phyloP scores from a whole-genome alignment of 2,329 filamentous ascomycete genomes.

The Trichoderma lentiforme region DNA sequence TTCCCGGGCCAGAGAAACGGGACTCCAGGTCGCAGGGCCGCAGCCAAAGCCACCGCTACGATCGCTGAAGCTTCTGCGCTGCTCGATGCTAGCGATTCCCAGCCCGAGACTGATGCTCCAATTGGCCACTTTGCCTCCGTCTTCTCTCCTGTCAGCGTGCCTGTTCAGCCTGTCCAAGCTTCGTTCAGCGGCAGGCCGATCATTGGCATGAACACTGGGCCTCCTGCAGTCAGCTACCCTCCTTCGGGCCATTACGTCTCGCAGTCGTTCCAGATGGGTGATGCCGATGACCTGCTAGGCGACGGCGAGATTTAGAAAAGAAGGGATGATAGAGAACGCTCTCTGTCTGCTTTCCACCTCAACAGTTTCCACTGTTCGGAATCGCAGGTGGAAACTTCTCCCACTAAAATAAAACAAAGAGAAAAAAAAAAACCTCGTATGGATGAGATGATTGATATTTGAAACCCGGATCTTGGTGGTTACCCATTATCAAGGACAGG shows the following conservation, averaged over 20 bases:
- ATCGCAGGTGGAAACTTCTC: neutral
- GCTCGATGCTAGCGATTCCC: conserved; percentile 30
- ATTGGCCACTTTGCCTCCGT: neutral
- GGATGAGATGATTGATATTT: neutral
- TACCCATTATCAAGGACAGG: neutral
- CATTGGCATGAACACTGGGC: neutral
- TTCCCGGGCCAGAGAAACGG: conserved; percentile 25
- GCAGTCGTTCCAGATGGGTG: neutral
- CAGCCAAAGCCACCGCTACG: conserved; percentile 33
- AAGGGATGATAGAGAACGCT: neutral
- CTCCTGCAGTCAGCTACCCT: neutral
- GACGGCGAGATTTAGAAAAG: conserved; percentile 37
- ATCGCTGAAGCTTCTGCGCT: conserved; percentile 31
- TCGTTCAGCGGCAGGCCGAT: neutral
- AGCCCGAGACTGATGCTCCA: conserved; percentile 22
- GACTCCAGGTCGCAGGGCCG: conserved; percentile 32
- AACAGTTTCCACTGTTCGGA: neutral
- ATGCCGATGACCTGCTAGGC: conserved; percentile 16
- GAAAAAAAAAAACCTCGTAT: neutral
- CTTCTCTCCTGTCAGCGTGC: neutral
- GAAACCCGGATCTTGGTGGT: neutral
- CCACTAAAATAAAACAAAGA: neutral
- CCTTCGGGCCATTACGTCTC: conserved; percentile 4
- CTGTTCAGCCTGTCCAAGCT: conserved; percentile 11
- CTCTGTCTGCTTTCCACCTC: neutral